phyloP scores from a whole-genome alignment of 139 green algal genomes.

The Mesostigma viride region DNA sequence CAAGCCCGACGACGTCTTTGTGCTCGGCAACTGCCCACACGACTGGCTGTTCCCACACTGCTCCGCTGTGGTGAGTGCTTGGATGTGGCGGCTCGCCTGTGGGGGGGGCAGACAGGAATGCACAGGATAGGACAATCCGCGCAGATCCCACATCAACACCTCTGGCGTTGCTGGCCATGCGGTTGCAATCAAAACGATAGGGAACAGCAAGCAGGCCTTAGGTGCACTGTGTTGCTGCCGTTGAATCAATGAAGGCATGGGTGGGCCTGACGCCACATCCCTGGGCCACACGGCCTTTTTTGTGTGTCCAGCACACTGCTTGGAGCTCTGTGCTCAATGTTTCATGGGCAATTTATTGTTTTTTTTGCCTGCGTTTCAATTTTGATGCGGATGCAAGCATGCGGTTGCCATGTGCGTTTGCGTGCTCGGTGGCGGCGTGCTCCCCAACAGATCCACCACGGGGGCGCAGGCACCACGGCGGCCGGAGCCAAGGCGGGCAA shows the following conservation, averaged over 20 bases:
- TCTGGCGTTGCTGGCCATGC: too few species aligned
- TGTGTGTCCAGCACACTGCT: too few species aligned
- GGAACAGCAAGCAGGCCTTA: too few species aligned
- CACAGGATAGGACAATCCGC: neutral
- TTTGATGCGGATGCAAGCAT: neutral
- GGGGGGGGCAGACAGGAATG: too few species aligned
- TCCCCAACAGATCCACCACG: constrained; percentile 50
- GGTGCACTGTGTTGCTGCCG: too few species aligned
- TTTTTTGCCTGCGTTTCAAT: neutral
- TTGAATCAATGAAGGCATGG: too few species aligned
- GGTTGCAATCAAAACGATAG: too few species aligned
- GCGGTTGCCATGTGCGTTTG: neutral
- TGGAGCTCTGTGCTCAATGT: too few species aligned
- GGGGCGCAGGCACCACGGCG: constrained; percentile 58
- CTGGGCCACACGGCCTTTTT: too few species aligned
- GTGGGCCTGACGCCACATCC: too few species aligned
- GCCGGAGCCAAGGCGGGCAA: constrained; percentile 34
- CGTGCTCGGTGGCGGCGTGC: neutral
- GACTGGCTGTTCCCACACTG: constrained; percentile 52
- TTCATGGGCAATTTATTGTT: neutral
- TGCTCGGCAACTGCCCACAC: constrained; percentile 37
- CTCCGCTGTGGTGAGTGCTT: constrained; percentile 27
- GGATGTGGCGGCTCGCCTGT: too few species aligned
- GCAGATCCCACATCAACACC: neutral
- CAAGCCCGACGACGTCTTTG: constrained; percentile 10